Evolutionary conservation across 2,329 filamentous ascomycete species (phyloP).

Genomic region (Penicillium sp.): DNA sequence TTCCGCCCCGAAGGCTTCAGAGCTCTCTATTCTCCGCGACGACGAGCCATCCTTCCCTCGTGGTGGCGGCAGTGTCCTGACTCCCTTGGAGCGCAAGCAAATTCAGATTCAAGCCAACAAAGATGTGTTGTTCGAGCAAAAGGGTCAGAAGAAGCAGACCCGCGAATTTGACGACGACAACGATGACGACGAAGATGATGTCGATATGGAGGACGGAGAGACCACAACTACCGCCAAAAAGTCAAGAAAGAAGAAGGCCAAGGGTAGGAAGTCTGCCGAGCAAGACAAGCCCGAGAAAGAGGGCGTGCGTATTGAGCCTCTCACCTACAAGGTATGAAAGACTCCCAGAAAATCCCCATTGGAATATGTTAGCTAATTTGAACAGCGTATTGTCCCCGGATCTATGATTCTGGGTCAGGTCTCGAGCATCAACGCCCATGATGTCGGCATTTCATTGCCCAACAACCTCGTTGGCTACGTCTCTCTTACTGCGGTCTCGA

Average conservation of each 20-base stretch:
- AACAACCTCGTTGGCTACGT: constrained; percentile 92
- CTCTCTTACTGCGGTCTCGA: constrained; percentile 87
- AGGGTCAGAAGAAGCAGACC: constrained; percentile 54
- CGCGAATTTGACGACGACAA: constrained; percentile 54
- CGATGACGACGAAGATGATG: constrained; percentile 56
- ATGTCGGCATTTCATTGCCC: constrained; percentile 78
- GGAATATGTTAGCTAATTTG: constrained; percentile 31
- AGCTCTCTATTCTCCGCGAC: constrained; percentile 55
- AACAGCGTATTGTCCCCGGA: constrained; percentile 75
- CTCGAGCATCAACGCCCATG: constrained; percentile 72
- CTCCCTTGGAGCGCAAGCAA: constrained; percentile 92
- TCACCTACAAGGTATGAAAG: constrained; percentile 77
- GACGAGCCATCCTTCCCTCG: constrained; percentile 90
- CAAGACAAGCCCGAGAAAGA: constrained; percentile 50
- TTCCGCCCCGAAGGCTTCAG: constrained; percentile 31
- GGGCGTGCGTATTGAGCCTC: constrained; percentile 72
- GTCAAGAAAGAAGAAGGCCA: constrained; percentile 40
- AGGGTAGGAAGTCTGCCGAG: constrained; percentile 52
- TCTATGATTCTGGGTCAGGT: constrained; percentile 87
- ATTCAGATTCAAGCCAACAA: constrained; percentile 90
- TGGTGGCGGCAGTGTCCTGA: constrained; percentile 86
- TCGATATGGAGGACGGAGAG: constrained; percentile 50
- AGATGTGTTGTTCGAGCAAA: constrained; percentile 87
- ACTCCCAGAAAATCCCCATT: background rate
- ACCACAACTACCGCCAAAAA: constrained; percentile 37